Percentiles rank a stretch among this genome's conserved stretches.
phyloP scores from a whole-genome alignment of 2,329 filamentous ascomycete genomes.

The Pseudophaeomoniella oleicola region DNA sequence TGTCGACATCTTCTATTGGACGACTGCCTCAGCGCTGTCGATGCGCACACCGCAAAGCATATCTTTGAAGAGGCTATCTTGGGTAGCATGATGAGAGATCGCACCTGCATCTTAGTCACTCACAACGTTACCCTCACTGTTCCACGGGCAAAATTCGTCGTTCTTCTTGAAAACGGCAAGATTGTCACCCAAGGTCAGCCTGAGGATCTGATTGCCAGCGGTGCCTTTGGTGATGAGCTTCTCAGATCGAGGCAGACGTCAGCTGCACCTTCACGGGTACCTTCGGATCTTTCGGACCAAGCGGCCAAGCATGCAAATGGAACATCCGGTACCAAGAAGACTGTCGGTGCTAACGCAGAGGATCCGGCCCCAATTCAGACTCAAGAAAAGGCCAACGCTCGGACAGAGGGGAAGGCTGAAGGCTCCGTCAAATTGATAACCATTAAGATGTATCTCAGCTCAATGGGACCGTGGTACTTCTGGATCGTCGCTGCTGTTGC shows the following conservation, averaged over 20 bases:
- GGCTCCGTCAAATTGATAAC: conserved; percentile 82
- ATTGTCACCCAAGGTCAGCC: conserved; percentile 63
- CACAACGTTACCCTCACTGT: conserved; percentile 87
- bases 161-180: conserved; percentile 77
- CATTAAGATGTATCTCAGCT: conserved; percentile 66
- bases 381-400: conserved; percentile 25
- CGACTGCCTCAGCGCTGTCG: conserved; percentile 90
- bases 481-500: conserved; percentile 64
- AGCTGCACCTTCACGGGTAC: conserved; percentile 59
- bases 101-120: conserved; percentile 89
- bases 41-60: conserved; percentile 95
- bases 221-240: conserved; percentile 75
- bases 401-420: conserved; percentile 63
- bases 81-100: conserved; percentile 72
- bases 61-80: conserved; percentile 90
- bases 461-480: conserved; percentile 97
- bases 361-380: conserved; percentile 21
- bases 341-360: conserved; percentile 19
- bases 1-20: conserved; percentile 83
- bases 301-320: conserved; percentile 37
- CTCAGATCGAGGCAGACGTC: conserved; percentile 61
- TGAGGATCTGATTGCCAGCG: conserved; percentile 67
- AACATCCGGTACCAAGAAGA: conserved; percentile 22
- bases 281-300: conserved; percentile 59
- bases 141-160: conserved; percentile 63